Percentiles rank a stretch among this genome's conserved stretches.
Conservation (phyloP, 805 yeast genomes). For the Metschnikowia koreensis region DNA sequence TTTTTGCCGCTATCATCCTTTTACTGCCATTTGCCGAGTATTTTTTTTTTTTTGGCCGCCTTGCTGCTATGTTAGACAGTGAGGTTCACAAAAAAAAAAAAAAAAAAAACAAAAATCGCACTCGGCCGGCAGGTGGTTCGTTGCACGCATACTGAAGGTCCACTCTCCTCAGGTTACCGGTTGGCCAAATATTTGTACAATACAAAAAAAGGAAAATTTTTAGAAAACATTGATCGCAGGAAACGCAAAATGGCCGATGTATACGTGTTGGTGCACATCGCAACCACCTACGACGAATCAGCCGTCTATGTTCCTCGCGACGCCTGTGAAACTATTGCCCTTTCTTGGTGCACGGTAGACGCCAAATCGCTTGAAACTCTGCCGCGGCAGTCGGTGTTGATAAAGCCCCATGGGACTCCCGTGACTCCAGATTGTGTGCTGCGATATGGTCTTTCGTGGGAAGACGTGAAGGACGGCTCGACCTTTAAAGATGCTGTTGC, state of each 20-base stretch:
- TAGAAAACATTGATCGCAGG: background rate
- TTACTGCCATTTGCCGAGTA: too few relatives aligned
- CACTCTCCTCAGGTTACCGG: background rate
- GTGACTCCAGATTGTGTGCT: slow-evolving; percentile 57
- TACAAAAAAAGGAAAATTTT: background rate
- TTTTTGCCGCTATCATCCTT: too few relatives aligned
- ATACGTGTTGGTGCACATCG: slow-evolving; percentile 59
- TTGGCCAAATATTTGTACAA: background rate
- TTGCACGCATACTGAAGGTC: too few relatives aligned
- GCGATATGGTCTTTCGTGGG: slow-evolving; percentile 57
- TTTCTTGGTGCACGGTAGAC: slow-evolving; percentile 66
- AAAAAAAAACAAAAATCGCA: slow-evolving; percentile 1
- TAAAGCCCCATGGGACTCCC: slow-evolving; percentile 65
- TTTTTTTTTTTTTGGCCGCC: background rate
- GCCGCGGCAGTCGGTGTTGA: slow-evolving; percentile 45
- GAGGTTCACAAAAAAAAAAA: background rate
- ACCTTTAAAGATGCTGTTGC: slow-evolving; percentile 62
- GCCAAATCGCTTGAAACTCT: slow-evolving; percentile 46
- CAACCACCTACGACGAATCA: slow-evolving; percentile 67
- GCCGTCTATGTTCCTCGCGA: slow-evolving; percentile 60
- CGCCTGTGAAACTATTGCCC: slow-evolving; percentile 62
- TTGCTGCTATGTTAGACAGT: background rate
- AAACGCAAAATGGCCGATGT: slow-evolving; percentile 44
- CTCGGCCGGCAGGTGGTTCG: slow-evolving; percentile 6
- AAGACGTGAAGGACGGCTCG: slow-evolving; percentile 54